Evolutionary conservation across 495 filamentous ascomycete species (phyloP).

Genomic region (Geoglossum glabrum): DNA sequence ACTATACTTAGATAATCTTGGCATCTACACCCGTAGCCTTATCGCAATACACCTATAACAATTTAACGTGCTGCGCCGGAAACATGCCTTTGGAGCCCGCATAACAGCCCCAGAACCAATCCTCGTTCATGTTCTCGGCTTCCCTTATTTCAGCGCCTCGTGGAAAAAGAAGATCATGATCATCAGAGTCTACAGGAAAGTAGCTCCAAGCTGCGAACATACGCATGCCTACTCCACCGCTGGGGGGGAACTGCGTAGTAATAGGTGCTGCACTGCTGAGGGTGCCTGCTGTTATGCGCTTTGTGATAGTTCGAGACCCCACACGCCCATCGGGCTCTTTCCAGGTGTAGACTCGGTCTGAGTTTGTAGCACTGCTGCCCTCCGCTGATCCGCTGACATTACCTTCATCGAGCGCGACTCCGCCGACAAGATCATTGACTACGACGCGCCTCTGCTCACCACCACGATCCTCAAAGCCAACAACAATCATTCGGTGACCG

Average conservation of each 20-base stretch:
- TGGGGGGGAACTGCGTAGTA: conserved; percentile 36
- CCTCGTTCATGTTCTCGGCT: conserved; percentile 54
- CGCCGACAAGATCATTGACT: conserved; percentile 52
- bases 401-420: conserved; percentile 30
- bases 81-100: conserved; percentile 56
- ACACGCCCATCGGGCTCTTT: background rate
- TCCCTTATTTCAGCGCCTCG: conserved; percentile 63
- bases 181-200: conserved; percentile 36
- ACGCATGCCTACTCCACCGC: conserved; percentile 43
- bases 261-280: background rate
- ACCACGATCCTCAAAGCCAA: conserved; percentile 45
- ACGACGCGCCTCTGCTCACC: conserved; percentile 36
- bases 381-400: background rate
- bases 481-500: conserved; percentile 61
- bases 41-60: conserved; percentile 11
- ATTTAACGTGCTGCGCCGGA: conserved; percentile 45
- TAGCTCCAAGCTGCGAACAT: conserved; percentile 51
- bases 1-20: too few relatives aligned
- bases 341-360: conserved; percentile 2
- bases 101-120: conserved; percentile 72
- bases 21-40: too few relatives aligned
- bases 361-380: background rate
- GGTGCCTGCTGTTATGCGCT: background rate
- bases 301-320: background rate
- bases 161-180: conserved; percentile 67